Conservation (phyloP, 2,329 filamentous ascomycete species). For the Thelonectria rubi region DNA sequence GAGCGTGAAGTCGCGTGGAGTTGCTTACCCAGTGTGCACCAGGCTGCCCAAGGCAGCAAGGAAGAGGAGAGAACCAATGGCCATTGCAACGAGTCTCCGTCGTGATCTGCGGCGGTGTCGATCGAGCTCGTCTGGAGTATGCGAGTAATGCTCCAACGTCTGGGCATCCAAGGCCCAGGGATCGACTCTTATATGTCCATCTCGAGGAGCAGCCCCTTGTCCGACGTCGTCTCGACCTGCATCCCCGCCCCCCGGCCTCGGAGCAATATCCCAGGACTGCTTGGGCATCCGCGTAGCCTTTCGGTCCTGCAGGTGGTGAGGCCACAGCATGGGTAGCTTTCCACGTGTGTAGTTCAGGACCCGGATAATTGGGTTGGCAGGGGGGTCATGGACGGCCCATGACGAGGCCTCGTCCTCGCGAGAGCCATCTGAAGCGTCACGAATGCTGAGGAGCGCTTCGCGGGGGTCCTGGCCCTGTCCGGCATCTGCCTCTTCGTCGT, state of each 20-base stretch:
- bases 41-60: constrained; percentile 5
- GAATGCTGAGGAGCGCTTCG: not conserved
- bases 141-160: not conserved
- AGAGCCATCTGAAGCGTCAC: not conserved
- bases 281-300: constrained; percentile 13
- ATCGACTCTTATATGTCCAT: constrained; percentile 3
- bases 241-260: not conserved
- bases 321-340: constrained; percentile 1
- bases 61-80: constrained; percentile 8
- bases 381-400: not conserved
- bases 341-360: constrained; percentile 1
- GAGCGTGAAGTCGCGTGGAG: too few species aligned
- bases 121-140: not conserved
- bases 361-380: not conserved
- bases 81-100: constrained; percentile 13
- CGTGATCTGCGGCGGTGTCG: not conserved
- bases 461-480: not conserved
- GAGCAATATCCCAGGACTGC: constrained; percentile 4
- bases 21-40: constrained; percentile 3
- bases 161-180: not conserved
- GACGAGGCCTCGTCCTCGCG: not conserved
- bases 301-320: not conserved
- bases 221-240: not conserved
- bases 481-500: not conserved
- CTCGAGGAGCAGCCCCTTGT: constrained; percentile 1